These are phyloP conservation scores for Pezicula radicicola DNA, from an alignment of 2,329 filamentous ascomycete genomes.

Conservation along the genomic window DNA sequence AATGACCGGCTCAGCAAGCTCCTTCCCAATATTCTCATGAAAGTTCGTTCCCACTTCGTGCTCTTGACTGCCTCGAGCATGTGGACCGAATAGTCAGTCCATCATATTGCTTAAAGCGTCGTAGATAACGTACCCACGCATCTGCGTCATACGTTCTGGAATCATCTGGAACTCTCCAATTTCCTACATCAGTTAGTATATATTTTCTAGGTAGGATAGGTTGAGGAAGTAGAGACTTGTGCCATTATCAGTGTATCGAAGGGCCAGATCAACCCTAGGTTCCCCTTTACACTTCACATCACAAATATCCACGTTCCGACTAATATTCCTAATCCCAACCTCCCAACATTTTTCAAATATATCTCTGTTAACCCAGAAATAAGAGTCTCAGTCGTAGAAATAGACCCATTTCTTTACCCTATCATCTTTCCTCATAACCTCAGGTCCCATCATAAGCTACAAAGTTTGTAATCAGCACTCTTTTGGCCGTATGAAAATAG, in stretches of 20 bases:
- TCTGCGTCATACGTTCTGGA: no score
- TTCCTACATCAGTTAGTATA: no score
- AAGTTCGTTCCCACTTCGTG: no score
- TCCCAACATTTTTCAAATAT: constrained; percentile 14
- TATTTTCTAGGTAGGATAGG: no score
- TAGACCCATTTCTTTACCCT: constrained; percentile 9
- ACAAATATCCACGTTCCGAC: constrained; percentile 16
- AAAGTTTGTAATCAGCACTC: background rate
- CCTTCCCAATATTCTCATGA: no score
- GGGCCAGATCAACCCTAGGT: constrained; percentile 11
- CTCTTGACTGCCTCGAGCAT: no score
- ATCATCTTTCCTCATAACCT: background rate
- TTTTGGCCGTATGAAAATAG: background rate
- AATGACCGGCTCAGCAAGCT: no score
- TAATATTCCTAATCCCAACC: constrained; percentile 10
- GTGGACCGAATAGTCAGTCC: no score
- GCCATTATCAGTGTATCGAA: background rate
- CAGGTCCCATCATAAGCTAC: constrained; percentile 13
- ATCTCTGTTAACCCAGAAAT: constrained; percentile 10
- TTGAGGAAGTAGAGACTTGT: background rate
- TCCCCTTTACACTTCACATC: no score
- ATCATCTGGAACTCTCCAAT: no score
- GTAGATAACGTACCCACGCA: no score
- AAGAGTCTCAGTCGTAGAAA: constrained; percentile 19
- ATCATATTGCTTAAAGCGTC: no score